These are phyloP conservation scores for Ceratocystis smalleyi DNA, from an alignment of 2,329 filamentous ascomycete genomes.

Conservation along the genomic window DNA sequence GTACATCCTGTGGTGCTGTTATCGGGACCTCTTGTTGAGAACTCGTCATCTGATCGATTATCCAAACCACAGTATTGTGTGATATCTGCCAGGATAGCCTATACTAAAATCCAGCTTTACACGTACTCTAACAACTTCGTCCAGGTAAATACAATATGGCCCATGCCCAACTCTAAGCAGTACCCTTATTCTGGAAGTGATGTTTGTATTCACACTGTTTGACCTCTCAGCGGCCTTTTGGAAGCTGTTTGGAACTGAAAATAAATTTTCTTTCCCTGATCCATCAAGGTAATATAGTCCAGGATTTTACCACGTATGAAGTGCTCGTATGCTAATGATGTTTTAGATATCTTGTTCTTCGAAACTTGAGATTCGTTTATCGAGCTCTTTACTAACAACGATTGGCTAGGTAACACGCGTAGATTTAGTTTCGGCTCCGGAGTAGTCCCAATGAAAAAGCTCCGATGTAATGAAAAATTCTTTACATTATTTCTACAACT, in stretches of 20 bases:
- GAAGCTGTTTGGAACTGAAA: conserved; percentile 34
- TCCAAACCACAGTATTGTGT: conserved; percentile 19
- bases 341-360: neutral
- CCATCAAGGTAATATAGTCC: conserved; percentile 4
- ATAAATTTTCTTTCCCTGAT: conserved; percentile 22
- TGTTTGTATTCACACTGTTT: conserved; percentile 45
- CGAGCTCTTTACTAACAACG: neutral
- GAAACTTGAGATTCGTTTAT: neutral
- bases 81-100: conserved; percentile 19
- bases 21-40: conserved; percentile 46
- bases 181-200: conserved; percentile 21
- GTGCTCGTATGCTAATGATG: neutral
- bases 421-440: neutral
- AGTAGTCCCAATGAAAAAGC: neutral
- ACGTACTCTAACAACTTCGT: conserved; percentile 23
- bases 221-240: conserved; percentile 28
- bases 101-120: neutral
- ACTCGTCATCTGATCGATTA: conserved; percentile 46
- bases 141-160: conserved; percentile 25
- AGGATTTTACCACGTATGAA: no score
- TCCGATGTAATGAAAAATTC: neutral
- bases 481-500: neutral
- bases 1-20: conserved; percentile 43
- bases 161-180: conserved; percentile 12
- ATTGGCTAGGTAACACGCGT: neutral